phyloP scores from a whole-genome alignment of 2,329 filamentous ascomycete species.

The Neocatenulostroma microsporum region DNA sequence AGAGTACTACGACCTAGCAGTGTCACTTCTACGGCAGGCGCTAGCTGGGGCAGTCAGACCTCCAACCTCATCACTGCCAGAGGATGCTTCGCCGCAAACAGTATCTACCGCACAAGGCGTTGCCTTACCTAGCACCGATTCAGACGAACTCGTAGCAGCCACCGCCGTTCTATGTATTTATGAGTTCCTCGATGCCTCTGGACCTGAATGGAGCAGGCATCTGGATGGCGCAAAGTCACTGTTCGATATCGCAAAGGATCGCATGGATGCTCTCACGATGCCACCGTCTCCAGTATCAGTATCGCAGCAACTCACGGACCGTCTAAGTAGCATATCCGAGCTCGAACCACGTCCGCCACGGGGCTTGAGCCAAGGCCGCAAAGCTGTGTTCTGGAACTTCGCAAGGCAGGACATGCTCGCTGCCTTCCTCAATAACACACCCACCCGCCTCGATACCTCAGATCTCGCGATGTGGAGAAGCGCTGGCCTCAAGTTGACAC shows the following conservation, averaged over 20 bases:
- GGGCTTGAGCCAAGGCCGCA: conserved; percentile 47
- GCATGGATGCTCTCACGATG: conserved; percentile 39
- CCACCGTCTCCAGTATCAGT: conserved; percentile 31
- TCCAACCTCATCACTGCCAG: conserved; percentile 20
- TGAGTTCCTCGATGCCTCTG: conserved; percentile 59
- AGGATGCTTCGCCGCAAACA: conserved; percentile 17
- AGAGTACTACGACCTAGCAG: conserved; percentile 49
- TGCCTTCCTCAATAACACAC: conserved; percentile 55
- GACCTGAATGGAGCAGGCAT: conserved; percentile 56
- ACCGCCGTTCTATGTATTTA: conserved; percentile 61
- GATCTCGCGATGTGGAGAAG: conserved; percentile 58
- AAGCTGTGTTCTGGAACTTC: conserved; percentile 60
- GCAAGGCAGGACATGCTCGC: conserved; percentile 58
- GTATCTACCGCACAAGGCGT: conserved; percentile 14
- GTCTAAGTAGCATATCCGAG: conserved; percentile 5
- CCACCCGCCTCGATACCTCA: conserved; percentile 54
- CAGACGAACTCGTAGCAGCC: conserved; percentile 56
- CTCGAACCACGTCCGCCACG: conserved; percentile 4
- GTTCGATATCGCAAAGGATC: conserved; percentile 48
- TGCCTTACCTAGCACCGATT: conserved; percentile 34
- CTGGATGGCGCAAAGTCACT: conserved; percentile 58
- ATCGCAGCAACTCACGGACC: conserved; percentile 16
- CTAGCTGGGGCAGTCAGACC: conserved; percentile 23
- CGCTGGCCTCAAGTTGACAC: conserved; percentile 52
- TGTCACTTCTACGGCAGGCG: conserved; percentile 27